These are phyloP conservation scores for Micractinium conductrix DNA, from an alignment of 139 green algal species.

Conservation along the genomic window DNA sequence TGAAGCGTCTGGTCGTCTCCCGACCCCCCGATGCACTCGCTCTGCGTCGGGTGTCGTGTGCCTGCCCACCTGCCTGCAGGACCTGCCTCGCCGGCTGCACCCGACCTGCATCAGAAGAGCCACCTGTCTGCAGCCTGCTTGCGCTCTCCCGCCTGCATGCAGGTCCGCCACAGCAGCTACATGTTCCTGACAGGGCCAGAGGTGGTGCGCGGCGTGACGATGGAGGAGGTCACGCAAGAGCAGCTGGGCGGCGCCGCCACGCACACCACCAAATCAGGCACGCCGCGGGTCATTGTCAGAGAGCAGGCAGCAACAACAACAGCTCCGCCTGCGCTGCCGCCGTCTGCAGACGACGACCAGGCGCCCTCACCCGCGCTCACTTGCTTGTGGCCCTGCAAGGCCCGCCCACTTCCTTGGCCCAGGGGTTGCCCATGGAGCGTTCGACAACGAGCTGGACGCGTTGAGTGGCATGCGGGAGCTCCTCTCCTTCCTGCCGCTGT, in stretches of 20 bases:
- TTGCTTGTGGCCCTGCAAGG: neutral
- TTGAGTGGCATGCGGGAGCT: constrained; percentile 65
- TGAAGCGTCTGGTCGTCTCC: too few relatives aligned
- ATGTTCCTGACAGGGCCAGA: constrained; percentile 81
- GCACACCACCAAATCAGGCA: constrained; percentile 61
- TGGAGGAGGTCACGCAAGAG: constrained; percentile 63
- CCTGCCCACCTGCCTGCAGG: neutral
- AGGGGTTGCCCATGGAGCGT: constrained; percentile 60
- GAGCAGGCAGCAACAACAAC: neutral
- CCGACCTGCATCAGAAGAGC: too few relatives aligned
- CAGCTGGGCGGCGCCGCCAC: constrained; percentile 64
- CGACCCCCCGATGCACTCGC: neutral
- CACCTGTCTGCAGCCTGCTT: neutral
- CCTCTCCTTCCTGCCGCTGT: constrained; percentile 63
- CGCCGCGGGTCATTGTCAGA: neutral
- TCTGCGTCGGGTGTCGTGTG: too few relatives aligned
- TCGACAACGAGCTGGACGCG: constrained; percentile 71
- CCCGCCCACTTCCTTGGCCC: too few relatives aligned
- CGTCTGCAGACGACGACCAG: too few relatives aligned
- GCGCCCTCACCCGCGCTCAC: too few relatives aligned
- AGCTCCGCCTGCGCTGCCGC: too few relatives aligned
- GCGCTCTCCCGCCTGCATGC: neutral
- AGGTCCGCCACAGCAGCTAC: constrained; percentile 58
- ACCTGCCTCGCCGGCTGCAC: neutral
- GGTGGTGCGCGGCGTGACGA: constrained; percentile 63